Evolutionary conservation across 371 early-diverging fungal species (phyloP).

Genomic region (Neoconidiobolus thromboides): DNA sequence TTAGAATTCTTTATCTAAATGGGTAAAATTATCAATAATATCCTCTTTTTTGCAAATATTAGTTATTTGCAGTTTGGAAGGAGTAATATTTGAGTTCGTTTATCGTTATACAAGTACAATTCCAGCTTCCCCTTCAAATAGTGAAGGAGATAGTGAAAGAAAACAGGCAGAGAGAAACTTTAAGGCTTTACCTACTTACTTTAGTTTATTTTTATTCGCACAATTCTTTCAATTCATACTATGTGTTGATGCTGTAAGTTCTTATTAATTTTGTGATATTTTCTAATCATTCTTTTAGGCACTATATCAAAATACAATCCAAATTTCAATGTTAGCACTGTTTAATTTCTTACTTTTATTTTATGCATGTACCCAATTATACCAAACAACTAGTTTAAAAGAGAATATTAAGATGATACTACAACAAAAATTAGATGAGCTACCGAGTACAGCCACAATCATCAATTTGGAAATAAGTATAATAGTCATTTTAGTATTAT

Average conservation of each 20-base stretch:
- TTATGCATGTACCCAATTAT: constrained; percentile 16
- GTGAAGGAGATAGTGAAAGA: not conserved
- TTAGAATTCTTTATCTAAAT: constrained; percentile 2
- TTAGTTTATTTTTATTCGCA: constrained; percentile 18
- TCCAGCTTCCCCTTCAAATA: not conserved
- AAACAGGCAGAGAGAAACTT: constrained; percentile 7
- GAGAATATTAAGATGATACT: not conserved
- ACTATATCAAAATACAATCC: constrained; percentile 20
- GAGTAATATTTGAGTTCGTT: constrained; percentile 12
- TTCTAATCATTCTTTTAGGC: constrained; percentile 10
- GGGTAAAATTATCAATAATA: constrained; percentile 11
- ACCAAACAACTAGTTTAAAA: not conserved
- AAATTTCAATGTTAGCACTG: constrained; percentile 16
- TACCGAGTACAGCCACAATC: constrained; percentile 5
- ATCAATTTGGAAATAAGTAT: constrained; percentile 15
- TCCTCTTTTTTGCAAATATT: constrained; percentile 16
- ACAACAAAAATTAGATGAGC: constrained; percentile 8
- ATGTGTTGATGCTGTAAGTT: constrained; percentile 17
- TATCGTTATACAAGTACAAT: constrained; percentile 9
- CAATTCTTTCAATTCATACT: constrained; percentile 20
- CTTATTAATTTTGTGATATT: constrained; percentile 2
- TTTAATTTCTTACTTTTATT: constrained; percentile 17
- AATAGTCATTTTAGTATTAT: constrained; percentile 13
- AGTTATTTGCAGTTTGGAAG: constrained; percentile 13
- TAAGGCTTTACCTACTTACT: constrained; percentile 17